Evolutionary conservation across 2,329 filamentous ascomycete genomes (phyloP).

Genomic region (Purpureocillium takamizusanense): DNA sequence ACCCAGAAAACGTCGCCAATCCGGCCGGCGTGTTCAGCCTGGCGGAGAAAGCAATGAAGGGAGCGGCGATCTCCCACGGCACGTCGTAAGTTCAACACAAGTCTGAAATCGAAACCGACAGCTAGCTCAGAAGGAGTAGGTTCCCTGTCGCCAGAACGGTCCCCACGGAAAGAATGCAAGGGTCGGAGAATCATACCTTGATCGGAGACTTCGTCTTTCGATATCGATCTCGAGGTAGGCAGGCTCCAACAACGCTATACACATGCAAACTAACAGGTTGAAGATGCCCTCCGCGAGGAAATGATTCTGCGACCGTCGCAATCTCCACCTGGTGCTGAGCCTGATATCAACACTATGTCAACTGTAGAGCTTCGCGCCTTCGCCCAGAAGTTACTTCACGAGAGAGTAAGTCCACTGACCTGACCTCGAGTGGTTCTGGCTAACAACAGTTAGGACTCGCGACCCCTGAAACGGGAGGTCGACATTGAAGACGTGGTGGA

Average conservation of each 20-base stretch:
- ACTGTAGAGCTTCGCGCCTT: constrained; percentile 10
- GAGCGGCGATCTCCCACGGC: constrained; percentile 14
- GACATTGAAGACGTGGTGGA: no score
- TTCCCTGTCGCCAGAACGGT: not conserved
- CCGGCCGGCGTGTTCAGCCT: no score
- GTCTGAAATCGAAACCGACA: not conserved
- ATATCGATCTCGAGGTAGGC: constrained; percentile 14
- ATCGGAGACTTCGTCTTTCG: constrained; percentile 7
- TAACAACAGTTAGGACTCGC: no score
- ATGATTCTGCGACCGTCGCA: constrained; percentile 13
- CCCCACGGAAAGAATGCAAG: no score
- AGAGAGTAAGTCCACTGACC: no score
- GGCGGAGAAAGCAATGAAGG: constrained; percentile 17
- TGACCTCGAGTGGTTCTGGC: no score
- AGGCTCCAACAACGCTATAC: not conserved
- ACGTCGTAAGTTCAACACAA: constrained; percentile 6
- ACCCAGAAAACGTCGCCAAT: no score
- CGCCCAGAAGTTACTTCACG: constrained; percentile 9
- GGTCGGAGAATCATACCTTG: no score
- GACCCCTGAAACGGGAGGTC: no score
- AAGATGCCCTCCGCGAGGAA: constrained; percentile 12
- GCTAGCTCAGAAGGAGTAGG: not conserved
- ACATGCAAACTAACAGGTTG: not conserved
- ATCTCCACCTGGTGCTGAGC: not conserved
- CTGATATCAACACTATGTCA: constrained; percentile 5